Percentiles rank a stretch among this genome's conserved stretches.
Conservation (phyloP, 2,329 filamentous ascomycete species). For the Acephala macrosclerotiorum region DNA sequence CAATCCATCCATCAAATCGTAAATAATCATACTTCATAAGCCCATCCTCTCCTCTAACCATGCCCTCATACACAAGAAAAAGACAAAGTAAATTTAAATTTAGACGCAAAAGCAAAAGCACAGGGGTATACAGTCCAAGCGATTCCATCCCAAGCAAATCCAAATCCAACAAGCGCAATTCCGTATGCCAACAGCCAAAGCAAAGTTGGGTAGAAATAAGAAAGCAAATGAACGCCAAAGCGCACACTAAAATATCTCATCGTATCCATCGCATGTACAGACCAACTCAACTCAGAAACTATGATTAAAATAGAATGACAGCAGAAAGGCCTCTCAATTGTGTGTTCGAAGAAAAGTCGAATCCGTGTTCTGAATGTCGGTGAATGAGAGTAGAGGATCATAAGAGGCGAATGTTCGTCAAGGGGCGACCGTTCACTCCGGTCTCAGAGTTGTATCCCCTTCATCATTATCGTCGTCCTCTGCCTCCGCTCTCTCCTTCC, state of each 20-base stretch:
- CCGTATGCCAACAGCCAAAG: neutral
- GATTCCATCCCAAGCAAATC: neutral
- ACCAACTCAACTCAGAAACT: neutral
- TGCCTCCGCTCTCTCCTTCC: conserved; percentile 29
- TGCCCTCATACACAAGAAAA: neutral
- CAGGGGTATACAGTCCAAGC: conserved; percentile 1
- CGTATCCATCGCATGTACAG: neutral
- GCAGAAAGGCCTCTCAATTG: neutral
- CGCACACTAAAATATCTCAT: neutral
- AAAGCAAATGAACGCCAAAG: neutral
- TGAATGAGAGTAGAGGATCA: neutral
- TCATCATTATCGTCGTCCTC: conserved; percentile 37
- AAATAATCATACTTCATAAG: conserved; percentile 5
- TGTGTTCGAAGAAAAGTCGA: neutral
- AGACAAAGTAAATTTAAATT: neutral
- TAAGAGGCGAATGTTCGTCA: neutral
- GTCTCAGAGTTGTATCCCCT: conserved; percentile 30
- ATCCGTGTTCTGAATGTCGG: neutral
- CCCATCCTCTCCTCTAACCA: too few species aligned
- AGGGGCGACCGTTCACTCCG: conserved; percentile 13
- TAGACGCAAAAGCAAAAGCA: conserved; percentile 14
- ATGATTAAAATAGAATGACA: neutral
- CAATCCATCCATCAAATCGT: conserved; percentile 5
- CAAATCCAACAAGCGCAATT: neutral
- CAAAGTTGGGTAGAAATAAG: too few species aligned